Conservation (phyloP, 805 yeast species). For the Metschnikowia reukaufii region DNA sequence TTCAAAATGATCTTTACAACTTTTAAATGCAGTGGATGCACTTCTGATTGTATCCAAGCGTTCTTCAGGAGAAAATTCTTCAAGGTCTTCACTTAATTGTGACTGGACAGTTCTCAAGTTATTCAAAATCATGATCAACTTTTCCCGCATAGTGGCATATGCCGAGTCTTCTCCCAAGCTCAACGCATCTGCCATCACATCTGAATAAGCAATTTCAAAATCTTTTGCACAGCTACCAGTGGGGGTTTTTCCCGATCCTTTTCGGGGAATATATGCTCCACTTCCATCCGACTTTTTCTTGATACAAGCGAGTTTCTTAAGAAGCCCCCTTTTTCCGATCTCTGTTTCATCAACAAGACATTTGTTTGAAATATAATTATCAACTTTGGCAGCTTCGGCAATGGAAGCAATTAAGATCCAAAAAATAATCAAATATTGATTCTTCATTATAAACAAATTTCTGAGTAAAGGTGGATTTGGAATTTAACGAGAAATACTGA, state of each 20-base stretch:
- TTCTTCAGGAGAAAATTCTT: not conserved
- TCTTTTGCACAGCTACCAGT: not conserved
- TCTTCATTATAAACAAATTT: no score
- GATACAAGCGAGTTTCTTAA: not conserved
- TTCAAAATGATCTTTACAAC: conserved; percentile 3
- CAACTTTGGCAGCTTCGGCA: not conserved
- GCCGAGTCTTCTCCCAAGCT: conserved; percentile 1
- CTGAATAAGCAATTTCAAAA: not conserved
- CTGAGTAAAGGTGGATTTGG: no score
- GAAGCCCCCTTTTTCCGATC: not conserved
- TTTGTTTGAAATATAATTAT: not conserved
- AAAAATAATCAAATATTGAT: no score
- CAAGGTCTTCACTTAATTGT: not conserved
- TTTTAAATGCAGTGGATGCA: not conserved
- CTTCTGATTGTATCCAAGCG: not conserved
- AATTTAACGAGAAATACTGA: no score
- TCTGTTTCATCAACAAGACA: not conserved
- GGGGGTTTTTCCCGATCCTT: not conserved
- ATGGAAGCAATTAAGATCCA: not conserved
- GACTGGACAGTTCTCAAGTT: not conserved
- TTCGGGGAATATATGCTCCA: not conserved
- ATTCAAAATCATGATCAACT: conserved; percentile 1
- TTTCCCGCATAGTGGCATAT: conserved; percentile 3
- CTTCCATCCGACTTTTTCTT: not conserved
- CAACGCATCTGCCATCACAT: conserved; percentile 3